Evolutionary conservation across 306 rosid genomes (phyloP).

Genomic region (Begonia masoniana): DNA sequence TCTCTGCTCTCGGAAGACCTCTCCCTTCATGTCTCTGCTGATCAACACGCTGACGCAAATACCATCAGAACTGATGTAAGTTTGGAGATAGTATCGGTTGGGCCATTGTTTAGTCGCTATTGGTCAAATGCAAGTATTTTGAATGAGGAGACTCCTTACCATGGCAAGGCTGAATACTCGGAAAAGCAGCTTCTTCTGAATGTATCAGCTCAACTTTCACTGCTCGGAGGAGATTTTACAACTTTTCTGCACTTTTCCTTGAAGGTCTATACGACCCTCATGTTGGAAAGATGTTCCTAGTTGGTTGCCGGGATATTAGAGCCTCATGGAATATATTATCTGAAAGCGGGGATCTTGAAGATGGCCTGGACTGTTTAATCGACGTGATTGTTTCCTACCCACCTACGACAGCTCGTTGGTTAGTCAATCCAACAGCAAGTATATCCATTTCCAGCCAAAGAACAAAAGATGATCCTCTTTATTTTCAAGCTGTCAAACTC

Average conservation of each 20-base stretch:
- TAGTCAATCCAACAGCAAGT: constrained; percentile 50
- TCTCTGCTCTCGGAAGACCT: constrained; percentile 84
- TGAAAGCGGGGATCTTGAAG: constrained; percentile 65
- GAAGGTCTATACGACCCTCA: constrained; percentile 84
- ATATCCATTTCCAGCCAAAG: constrained; percentile 62
- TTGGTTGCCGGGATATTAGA: constrained; percentile 79
- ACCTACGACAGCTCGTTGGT: constrained; percentile 76
- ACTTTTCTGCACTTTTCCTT: constrained; percentile 50
- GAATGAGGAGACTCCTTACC: constrained; percentile 44
- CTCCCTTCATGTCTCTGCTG: constrained; percentile 43
- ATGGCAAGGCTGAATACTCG: constrained; percentile 37
- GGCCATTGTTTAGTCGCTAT: constrained; percentile 54
- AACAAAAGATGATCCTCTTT: constrained; percentile 59
- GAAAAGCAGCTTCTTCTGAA: constrained; percentile 80
- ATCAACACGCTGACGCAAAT: constrained; percentile 25
- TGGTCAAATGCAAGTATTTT: constrained; percentile 36
- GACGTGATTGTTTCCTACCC: constrained; percentile 74
- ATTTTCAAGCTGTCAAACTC: constrained; percentile 38
- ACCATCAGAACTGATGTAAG: constrained; percentile 29
- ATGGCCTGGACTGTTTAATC: constrained; percentile 70
- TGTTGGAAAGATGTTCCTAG: constrained; percentile 69
- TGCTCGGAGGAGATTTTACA: constrained; percentile 21
- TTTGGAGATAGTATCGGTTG: constrained; percentile 67
- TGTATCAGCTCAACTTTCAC: constrained; percentile 67
- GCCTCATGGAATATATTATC: constrained; percentile 62